Conservation (phyloP, 495 filamentous ascomycete genomes). For the Letharia columbiana region DNA sequence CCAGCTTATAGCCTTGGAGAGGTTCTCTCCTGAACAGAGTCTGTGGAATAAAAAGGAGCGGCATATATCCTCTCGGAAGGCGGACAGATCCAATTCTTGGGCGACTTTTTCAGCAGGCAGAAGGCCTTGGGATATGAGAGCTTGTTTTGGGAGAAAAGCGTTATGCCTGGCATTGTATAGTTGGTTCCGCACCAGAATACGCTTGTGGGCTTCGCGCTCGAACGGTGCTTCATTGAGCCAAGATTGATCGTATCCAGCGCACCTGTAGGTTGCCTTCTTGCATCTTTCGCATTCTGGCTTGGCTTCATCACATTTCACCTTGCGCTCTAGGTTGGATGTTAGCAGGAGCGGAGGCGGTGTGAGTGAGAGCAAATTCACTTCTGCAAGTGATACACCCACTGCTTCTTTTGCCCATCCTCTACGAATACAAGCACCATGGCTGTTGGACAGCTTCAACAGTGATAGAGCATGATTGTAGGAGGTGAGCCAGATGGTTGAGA, state of each 20-base stretch:
- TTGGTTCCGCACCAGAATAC: constrained; percentile 1
- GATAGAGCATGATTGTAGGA: not conserved
- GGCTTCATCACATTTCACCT: constrained; percentile 35
- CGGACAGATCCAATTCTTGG: constrained; percentile 7
- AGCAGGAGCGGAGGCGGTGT: not conserved
- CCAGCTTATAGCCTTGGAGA: constrained; percentile 10
- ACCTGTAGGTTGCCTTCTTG: constrained; percentile 16
- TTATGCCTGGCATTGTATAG: not conserved
- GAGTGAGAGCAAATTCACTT: not conserved
- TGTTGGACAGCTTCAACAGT: not conserved
- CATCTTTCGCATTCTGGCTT: constrained; percentile 16
- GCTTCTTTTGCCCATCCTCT: constrained; percentile 25
- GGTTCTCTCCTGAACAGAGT: not conserved
- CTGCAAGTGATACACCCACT: constrained; percentile 41
- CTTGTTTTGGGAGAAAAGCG: not conserved
- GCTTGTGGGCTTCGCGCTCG: constrained; percentile 1
- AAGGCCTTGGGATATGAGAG: constrained; percentile 6
- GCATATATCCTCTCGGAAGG: constrained; percentile 14
- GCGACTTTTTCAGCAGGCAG: not conserved
- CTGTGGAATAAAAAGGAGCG: constrained; percentile 14
- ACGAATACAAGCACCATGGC: not conserved
- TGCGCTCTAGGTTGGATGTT: constrained; percentile 24
- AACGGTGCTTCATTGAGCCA: constrained; percentile 9
- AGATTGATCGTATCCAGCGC: constrained; percentile 16
- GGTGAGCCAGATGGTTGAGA: not conserved